Percentiles rank a stretch among this genome's conserved stretches.
phyloP scores from a whole-genome alignment of 148 eudicot genomes.

The Euryodendron excelsum region DNA sequence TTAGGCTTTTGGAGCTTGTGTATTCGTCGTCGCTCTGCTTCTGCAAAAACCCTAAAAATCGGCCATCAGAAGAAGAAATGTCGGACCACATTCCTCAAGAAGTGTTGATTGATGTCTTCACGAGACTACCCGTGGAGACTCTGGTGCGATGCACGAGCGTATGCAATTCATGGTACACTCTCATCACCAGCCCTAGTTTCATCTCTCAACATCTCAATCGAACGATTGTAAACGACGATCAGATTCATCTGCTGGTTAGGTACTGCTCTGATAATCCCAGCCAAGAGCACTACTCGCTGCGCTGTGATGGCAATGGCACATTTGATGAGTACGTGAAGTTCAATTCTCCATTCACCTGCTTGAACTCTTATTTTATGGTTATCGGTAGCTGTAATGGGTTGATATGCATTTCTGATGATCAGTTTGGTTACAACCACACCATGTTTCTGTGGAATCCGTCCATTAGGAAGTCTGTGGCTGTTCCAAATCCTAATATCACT shows the following conservation, averaged over 20 bases:
- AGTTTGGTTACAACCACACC: neutral
- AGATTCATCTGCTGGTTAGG: neutral
- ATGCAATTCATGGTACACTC: conserved; percentile 3
- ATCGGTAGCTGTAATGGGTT: conserved; percentile 15
- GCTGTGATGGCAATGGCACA: neutral
- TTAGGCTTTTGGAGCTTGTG: too few relatives aligned
- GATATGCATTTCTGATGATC: conserved; percentile 8
- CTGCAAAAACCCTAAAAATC: neutral
- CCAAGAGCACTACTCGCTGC: conserved; percentile 4
- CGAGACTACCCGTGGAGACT: neutral
- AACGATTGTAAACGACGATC: neutral
- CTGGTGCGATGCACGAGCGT: neutral
- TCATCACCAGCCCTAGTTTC: neutral
- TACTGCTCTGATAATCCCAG: neutral
- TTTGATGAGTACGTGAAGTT: conserved; percentile 3
- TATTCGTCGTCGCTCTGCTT: neutral
- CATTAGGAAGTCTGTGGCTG: neutral
- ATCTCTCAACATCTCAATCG: conserved; percentile 8
- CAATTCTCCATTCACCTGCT: neutral
- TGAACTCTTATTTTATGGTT: neutral
- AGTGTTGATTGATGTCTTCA: neutral
- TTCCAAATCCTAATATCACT: neutral
- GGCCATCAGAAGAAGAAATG: neutral
- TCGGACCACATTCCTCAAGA: neutral
- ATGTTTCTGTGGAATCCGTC: conserved; percentile 16